phyloP scores from a whole-genome alignment of 495 filamentous ascomycete species.

The Echria macrotheca region DNA sequence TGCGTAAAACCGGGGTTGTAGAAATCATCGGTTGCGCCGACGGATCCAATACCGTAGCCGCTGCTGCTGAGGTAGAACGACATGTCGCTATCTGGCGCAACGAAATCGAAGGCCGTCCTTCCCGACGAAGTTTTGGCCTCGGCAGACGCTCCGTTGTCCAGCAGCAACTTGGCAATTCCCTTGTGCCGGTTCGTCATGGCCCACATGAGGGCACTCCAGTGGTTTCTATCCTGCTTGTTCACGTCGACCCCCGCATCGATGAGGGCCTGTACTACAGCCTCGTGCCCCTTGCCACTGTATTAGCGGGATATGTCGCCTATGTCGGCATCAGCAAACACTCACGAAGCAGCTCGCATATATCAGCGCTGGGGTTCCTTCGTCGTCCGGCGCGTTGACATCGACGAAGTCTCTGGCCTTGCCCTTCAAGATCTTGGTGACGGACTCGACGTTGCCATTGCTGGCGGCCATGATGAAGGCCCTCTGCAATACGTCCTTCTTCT shows the following conservation, averaged over 20 bases:
- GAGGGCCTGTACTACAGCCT: slow-evolving; percentile 78
- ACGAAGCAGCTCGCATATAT: slow-evolving; percentile 99
- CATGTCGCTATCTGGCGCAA: slow-evolving; percentile 90
- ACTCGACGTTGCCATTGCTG: slow-evolving; percentile 88
- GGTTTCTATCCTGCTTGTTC: slow-evolving; percentile 88
- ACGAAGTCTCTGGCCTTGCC: slow-evolving; percentile 72
- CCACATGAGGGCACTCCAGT: slow-evolving; percentile 99
- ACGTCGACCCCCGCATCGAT: slow-evolving; percentile 85
- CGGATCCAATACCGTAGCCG: slow-evolving; percentile 83
- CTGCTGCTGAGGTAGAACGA: slow-evolving; percentile 90
- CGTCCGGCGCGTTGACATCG: slow-evolving; percentile 85
- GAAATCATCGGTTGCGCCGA: slow-evolving; percentile 88
- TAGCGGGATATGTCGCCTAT: slow-evolving; percentile 14
- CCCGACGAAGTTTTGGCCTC: slow-evolving; percentile 92
- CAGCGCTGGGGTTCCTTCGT: slow-evolving; percentile 89
- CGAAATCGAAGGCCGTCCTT: slow-evolving; percentile 94
- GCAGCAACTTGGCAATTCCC: slow-evolving; percentile 80
- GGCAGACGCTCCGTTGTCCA: slow-evolving; percentile 91
- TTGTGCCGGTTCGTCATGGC: slow-evolving; percentile 99
- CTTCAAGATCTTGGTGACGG: slow-evolving; percentile 67
- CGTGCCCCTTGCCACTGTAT: slow-evolving; percentile 63
- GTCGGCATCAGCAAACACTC: slow-evolving; percentile 27
- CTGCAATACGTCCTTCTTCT: slow-evolving; percentile 78
- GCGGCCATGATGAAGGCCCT: slow-evolving; percentile 90
- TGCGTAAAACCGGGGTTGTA: slow-evolving; percentile 91